Conservation (phyloP, 169 alveolate species). For the Eimeria acervulina region DNA sequence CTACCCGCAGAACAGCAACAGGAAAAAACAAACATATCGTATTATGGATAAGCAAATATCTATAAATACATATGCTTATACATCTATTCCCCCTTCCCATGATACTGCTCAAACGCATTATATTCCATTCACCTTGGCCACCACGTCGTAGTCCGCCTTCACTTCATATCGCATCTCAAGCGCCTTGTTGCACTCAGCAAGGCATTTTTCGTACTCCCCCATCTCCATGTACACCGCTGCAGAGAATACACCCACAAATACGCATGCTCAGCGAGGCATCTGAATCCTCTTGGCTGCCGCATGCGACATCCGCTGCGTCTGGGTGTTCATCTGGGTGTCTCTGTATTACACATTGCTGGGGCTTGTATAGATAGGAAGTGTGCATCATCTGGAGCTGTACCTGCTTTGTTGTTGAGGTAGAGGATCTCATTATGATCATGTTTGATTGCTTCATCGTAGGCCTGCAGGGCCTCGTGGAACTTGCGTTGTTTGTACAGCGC, state of each 20-base stretch:
- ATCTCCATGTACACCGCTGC: conserved; percentile 97
- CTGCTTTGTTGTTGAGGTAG: conserved; percentile 94
- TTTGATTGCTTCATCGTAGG: conserved; percentile 96
- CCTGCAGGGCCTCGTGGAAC: conserved; percentile 96
- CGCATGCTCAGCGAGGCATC: too few relatives aligned
- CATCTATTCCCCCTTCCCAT: too few relatives aligned
- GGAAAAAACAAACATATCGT: too few relatives aligned
- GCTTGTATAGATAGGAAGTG: background rate
- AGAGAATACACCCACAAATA: background rate
- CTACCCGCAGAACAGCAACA: too few relatives aligned
- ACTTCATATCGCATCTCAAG: conserved; percentile 95
- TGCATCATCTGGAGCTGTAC: conserved; percentile 13
- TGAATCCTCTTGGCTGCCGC: too few relatives aligned
- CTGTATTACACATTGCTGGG: background rate
- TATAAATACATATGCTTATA: too few relatives aligned
- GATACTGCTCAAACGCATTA: too few relatives aligned
- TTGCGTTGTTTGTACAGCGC: conserved; percentile 92
- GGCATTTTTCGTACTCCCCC: conserved; percentile 96
- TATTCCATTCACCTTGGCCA: conserved; percentile 88
- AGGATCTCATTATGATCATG: conserved; percentile 94
- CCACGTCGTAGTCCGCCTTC: conserved; percentile 93
- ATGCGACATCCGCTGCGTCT: too few relatives aligned
- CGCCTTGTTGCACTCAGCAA: conserved; percentile 96
- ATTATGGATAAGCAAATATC: background rate
- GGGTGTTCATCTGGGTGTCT: background rate